Conservation (phyloP, 768 basidiomycete species). For the Amanita rimosa region DNA sequence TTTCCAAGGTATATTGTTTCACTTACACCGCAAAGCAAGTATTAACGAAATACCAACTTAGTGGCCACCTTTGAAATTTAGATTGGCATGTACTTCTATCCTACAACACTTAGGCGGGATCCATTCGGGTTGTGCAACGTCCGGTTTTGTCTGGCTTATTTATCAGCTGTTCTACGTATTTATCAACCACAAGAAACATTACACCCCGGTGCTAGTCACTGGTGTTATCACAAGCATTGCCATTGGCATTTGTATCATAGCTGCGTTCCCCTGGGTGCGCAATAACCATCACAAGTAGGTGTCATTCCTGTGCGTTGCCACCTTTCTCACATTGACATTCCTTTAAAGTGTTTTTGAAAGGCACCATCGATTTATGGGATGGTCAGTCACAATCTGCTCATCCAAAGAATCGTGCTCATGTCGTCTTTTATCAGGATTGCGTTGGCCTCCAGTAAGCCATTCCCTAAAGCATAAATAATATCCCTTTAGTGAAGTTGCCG, state of each 20-base stretch:
- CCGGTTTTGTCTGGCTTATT: constrained; percentile 65
- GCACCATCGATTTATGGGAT: constrained; percentile 75
- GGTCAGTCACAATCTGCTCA: constrained; percentile 28
- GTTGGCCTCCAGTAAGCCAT: constrained; percentile 37
- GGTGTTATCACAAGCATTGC: constrained; percentile 52
- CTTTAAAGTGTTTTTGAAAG: constrained; percentile 59
- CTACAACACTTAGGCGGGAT: constrained; percentile 77
- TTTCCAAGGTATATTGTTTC: constrained; percentile 51
- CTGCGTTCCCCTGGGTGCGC: constrained; percentile 71
- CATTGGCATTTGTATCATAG: constrained; percentile 47
- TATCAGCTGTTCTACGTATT: constrained; percentile 47
- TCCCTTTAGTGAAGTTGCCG: constrained; percentile 3
- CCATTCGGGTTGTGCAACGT: constrained; percentile 72
- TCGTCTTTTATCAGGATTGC: constrained; percentile 25
- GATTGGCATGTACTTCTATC: constrained; percentile 61
- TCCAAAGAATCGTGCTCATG: constrained; percentile 1
- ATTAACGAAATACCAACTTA: constrained; percentile 11
- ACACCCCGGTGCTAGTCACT: constrained; percentile 43
- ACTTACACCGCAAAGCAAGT: neutral
- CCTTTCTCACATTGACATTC: constrained; percentile 33
- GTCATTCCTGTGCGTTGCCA: constrained; percentile 52
- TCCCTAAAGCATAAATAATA: neutral
- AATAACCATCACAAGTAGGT: constrained; percentile 74
- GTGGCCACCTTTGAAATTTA: constrained; percentile 41
- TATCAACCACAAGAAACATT: constrained; percentile 36